Evolutionary conservation across 495 filamentous ascomycete genomes (phyloP), one percentile per base, ranked within the genome.

Genomic region (Elasticomyces elasticus): DNA sequence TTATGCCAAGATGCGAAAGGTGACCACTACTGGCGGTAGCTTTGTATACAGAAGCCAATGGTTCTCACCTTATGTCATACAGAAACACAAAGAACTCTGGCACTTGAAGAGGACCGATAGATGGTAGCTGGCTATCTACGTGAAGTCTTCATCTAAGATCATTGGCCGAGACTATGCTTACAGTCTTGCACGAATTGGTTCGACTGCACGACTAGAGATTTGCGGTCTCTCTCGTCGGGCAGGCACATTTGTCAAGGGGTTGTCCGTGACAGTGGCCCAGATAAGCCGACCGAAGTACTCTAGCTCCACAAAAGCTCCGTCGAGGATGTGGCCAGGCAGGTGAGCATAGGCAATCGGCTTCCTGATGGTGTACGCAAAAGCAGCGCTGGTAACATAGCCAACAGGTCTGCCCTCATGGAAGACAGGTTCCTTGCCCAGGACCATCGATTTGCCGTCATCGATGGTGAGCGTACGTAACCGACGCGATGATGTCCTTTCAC

Each of bases 371-470:
- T 69, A 76, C 1, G 69, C 72, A 60, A 76, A 78, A 1, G 68
- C 73, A 9, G 72, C 68, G 17, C 61, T 76, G 2, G 72, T 76
- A 31, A 78, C 66, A 56, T 78, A 78, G 0, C 75, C 75, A 22
- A 63, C 67, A 0, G 69, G 42, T 44, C 67, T 61, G 22, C 63
- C 66, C 3, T 67, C 62, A 12, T 62, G 35, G 51, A 66, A 76
- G 2, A 78, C 72, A 0, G 75, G 75, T 56, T 78, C 75, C 54
- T 76, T 78, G 1, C 74, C 74, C 2, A 78, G 61, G 27, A 76
- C 64, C 49, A 76, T 58, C 0, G 73, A 76, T 7, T 56, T 57
- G 2, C 72, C 69, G 54, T 78, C 75, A 41, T 73, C 63, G 42
- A 76, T 52, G 0, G 69, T 73, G 20, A 77, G 58, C 51, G 69